phyloP scores from a whole-genome alignment of 139 green algal species.

The Chlorella sp. region DNA sequence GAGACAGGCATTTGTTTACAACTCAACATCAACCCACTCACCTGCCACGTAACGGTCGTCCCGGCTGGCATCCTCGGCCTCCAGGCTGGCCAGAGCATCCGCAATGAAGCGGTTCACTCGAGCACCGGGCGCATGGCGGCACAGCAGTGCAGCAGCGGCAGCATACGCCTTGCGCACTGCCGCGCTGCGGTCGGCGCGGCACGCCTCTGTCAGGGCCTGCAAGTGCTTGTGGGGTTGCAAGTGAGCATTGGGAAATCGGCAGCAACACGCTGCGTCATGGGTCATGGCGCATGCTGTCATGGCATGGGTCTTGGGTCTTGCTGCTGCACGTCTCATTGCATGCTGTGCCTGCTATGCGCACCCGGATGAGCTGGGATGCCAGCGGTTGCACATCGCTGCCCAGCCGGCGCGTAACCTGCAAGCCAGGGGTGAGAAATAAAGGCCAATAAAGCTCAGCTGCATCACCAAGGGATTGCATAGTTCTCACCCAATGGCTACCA shows the following conservation, averaged over 20 bases:
- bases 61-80: conserved; percentile 11
- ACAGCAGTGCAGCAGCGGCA: conserved; percentile 64
- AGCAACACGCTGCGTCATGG: not conserved
- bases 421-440: too few species aligned
- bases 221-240: not conserved
- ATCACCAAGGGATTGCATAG: too few species aligned
- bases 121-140: conserved; percentile 60
- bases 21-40: not conserved
- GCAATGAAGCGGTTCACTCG: conserved; percentile 68
- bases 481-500: too few species aligned
- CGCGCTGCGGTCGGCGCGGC: conserved; percentile 64
- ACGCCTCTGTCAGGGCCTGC: conserved; percentile 49
- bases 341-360: not conserved
- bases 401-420: conserved; percentile 52
- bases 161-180: conserved; percentile 78
- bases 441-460: too few species aligned
- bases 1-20: too few species aligned
- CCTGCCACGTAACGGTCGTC: conserved; percentile 48
- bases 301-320: too few species aligned
- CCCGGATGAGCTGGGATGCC: conserved; percentile 49
- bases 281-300: too few species aligned
- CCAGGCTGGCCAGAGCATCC: conserved; percentile 63
- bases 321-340: too few species aligned
- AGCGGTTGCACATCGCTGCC: conserved; percentile 45
- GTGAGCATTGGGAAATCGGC: not conserved